Conservation (phyloP, 2,329 filamentous ascomycete species). For the Xylariales sp. region DNA sequence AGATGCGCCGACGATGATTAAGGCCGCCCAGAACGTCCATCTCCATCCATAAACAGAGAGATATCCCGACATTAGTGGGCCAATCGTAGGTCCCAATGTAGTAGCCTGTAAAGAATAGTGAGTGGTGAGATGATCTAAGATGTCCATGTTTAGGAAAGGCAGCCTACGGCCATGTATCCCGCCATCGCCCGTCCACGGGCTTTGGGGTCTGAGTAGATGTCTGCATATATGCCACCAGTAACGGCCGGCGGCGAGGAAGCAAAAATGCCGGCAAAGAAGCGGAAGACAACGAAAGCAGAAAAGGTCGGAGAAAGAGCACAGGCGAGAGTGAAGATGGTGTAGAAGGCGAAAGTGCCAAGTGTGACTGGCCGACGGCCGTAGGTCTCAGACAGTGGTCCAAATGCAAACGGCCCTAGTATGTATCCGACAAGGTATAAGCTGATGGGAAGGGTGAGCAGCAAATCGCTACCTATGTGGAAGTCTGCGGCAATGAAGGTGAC, state of each 20-base stretch:
- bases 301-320: slow-evolving; percentile 43
- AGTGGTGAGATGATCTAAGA: too few relatives aligned
- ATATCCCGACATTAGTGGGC: too few relatives aligned
- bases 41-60: slow-evolving; percentile 50
- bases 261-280: slow-evolving; percentile 54
- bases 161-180: slow-evolving; percentile 50
- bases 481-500: slow-evolving; percentile 12
- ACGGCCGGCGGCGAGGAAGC: slow-evolving; percentile 57
- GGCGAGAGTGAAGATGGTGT: slow-evolving; percentile 15
- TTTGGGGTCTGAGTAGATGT: slow-evolving; percentile 55
- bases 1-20: slow-evolving; percentile 36
- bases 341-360: slow-evolving; percentile 48
- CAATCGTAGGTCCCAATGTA: too few relatives aligned
- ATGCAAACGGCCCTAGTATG: slow-evolving; percentile 8
- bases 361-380: slow-evolving; percentile 50
- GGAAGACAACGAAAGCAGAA: slow-evolving; percentile 50
- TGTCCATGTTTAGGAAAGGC: too few relatives aligned
- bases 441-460: slow-evolving; percentile 21
- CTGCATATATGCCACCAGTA: slow-evolving; percentile 58
- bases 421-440: slow-evolving; percentile 36
- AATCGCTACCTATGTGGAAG: slow-evolving; percentile 23
- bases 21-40: slow-evolving; percentile 56
- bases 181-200: slow-evolving; percentile 51
- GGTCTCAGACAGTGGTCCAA: slow-evolving; percentile 8
- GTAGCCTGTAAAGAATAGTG: too few relatives aligned